Conservation (phyloP, 1,284 basidiomycete genomes). For the Cryptococcus floricola region DNA sequence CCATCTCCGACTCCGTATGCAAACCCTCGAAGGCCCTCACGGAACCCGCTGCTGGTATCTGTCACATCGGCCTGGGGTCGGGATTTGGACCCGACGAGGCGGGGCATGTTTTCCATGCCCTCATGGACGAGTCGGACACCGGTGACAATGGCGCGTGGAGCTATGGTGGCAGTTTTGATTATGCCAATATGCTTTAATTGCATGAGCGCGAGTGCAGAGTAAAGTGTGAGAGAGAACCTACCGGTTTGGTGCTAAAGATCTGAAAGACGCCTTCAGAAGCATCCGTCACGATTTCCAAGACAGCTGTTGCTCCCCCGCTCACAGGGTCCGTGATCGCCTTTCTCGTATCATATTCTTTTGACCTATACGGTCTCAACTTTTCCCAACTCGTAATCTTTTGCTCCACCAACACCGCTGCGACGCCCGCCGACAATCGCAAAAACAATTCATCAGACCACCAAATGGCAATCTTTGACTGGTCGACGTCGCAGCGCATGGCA, state of each 20-base stretch:
- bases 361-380: slow-evolving; percentile 54
- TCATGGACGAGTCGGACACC: slow-evolving; percentile 39
- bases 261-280: slow-evolving; percentile 51
- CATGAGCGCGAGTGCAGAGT: neutral
- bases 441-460: slow-evolving; percentile 60
- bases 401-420: slow-evolving; percentile 55
- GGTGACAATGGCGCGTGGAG: slow-evolving; percentile 50
- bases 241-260: slow-evolving; percentile 46
- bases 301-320: slow-evolving; percentile 53
- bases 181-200: slow-evolving; percentile 48
- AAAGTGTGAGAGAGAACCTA: slow-evolving; percentile 33
- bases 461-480: slow-evolving; percentile 54
- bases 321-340: slow-evolving; percentile 52
- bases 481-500: slow-evolving; percentile 62
- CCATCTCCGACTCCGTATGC: slow-evolving; percentile 55
- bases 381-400: slow-evolving; percentile 52
- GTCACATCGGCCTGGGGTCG: slow-evolving; percentile 50
- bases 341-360: slow-evolving; percentile 56
- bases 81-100: slow-evolving; percentile 52
- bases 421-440: slow-evolving; percentile 57
- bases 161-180: slow-evolving; percentile 49
- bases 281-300: slow-evolving; percentile 56
- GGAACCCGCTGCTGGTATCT: slow-evolving; percentile 52
- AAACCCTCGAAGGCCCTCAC: slow-evolving; percentile 51
- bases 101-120: slow-evolving; percentile 41